Evolutionary conservation across 176 grass and related monocot genomes (phyloP), one percentile per base, ranked within the genome.

Genomic region (Cenchrus fungigraminus): DNA sequence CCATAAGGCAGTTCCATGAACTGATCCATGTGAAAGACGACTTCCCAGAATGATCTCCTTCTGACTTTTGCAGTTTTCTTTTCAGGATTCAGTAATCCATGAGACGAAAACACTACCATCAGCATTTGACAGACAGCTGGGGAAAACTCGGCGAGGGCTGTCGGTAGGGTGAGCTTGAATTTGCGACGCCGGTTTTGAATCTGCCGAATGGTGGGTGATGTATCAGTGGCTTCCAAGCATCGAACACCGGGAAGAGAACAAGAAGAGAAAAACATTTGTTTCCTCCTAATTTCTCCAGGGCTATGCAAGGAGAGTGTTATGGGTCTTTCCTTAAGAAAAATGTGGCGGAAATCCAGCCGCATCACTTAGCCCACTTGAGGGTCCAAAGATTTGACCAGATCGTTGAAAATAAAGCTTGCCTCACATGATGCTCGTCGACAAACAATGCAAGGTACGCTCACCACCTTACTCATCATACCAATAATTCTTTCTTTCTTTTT

Each of bases 311-410:
- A 67, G 40, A 28, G 44, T 9, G 74, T 2, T 46, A 6, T 34
- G 72, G 89, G 75, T 91, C 62, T 88, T 88, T 84, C 54, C 81
- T 91, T 91, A 84, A 81, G 63, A 88, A 91, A 87, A 85, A 77
- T 65, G 71, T 87, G 70, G n/a, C 10, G 32, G 63, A 84, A 91
- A 88, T 76, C 55, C 37, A 4, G 37, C 37, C 52, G 72, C 50
- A 54, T 79, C 19, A 62, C 51, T 77, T 81, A 85, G 87, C 69
- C 85, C 44, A 67, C 79, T 77, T 46, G 49, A 42, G 37, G 85
- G 82, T 74, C 87, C 85, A 77, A 86, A 91, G 57, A 46, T 85
- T 88, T 88, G 85, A 93, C 88, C 62, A 83, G 17, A 90, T 90
- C 88, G 88, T 93, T 93, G 88, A 93, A 90, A 40, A 40, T 40